These are phyloP conservation scores for Starmerella davenportii DNA, from an alignment of 805 yeast genomes.

Conservation along the genomic window DNA sequence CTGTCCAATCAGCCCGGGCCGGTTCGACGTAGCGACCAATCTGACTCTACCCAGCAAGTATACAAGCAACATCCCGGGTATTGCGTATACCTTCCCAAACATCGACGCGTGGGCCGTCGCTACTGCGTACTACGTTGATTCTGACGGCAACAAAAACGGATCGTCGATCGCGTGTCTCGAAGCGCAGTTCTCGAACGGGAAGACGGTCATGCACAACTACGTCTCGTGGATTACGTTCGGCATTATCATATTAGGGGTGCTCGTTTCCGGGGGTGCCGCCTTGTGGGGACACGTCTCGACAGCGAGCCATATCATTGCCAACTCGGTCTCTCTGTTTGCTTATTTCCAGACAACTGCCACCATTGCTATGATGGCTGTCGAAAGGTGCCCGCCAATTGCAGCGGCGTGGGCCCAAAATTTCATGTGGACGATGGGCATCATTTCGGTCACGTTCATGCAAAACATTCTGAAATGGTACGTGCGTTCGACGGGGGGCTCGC, in stretches of 20 bases:
- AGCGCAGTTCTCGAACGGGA: conserved; percentile 70
- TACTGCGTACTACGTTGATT: conserved; percentile 37
- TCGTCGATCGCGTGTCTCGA: conserved; percentile 75
- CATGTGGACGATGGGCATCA: conserved; percentile 89
- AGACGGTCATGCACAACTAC: conserved; percentile 80
- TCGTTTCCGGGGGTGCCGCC: conserved; percentile 74
- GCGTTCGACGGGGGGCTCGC: conserved; percentile 64
- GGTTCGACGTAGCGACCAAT: conserved; percentile 47
- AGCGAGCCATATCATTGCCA: conserved; percentile 94
- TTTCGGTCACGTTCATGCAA: conserved; percentile 61
- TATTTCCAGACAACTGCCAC: conserved; percentile 89
- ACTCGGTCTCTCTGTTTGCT: conserved; percentile 76
- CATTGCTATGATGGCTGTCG: conserved; percentile 88
- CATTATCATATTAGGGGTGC: conserved; percentile 68
- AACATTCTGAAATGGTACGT: conserved; percentile 18
- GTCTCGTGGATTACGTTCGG: conserved; percentile 96
- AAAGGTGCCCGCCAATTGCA: conserved; percentile 86
- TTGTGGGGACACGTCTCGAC: conserved; percentile 79
- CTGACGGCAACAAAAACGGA: conserved; percentile 17
- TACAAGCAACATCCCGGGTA: conserved; percentile 42
- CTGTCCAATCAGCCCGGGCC: conserved; percentile 81
- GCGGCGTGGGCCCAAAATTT: conserved; percentile 97
- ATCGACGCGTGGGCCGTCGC: conserved; percentile 82
- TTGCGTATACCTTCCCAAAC: conserved; percentile 85
- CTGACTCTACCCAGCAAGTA: conserved; percentile 29